Evolutionary conservation across 2,329 filamentous ascomycete genomes (phyloP), one percentile per base, ranked within the genome.

Genomic region (Alternaria arborescens): DNA sequence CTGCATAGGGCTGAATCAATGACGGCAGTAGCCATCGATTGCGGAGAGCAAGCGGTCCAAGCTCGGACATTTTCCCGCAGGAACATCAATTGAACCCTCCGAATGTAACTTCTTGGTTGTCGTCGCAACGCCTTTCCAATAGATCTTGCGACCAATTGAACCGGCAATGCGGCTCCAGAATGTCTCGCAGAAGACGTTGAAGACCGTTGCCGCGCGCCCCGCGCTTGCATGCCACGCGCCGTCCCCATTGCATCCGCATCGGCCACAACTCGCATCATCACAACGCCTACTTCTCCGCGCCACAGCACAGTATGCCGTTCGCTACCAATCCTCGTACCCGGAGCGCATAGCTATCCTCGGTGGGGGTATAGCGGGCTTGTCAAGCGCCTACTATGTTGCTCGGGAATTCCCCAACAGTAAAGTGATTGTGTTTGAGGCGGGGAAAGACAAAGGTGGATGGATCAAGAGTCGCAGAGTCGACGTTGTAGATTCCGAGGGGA

Each of bases 371-470:
- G 80, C 83, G 18, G 85, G 84, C 38, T 79, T 86, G 28, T 76
- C 82, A 16, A 81, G 83, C 43, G 84, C 85, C 10, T 92, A 92
- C 81, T 93, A 92, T 77, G 83, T 97, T 44, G 84, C 88, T 12
- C 87, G 87, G 67, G 83, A 89, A 70, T 85, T 91, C n/a, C 87
- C 89, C 4, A 83, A 85, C 57, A 84, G 88, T 34, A 87, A 88
- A 52, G 88, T 99, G 71, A 95, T 91, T 0, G 75, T 99, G 10
- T 97, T 93, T 78, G 95, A 99, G 77, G 85, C 86, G 20, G 85
- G 83, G 28, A 76, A 86, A 22, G 84, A 88, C 20, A 77, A 94
- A 1, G 95, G 95, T 43, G 95, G 95, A 46, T 98, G 94, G 94
- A 83, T 98, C 41, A 82, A 88, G 64, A 93, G 91, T 2, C 85